Evolutionary conservation across 768 basidiomycete genomes (phyloP), one percentile per base, ranked within the genome.

Genomic region (Rhizopogon vulgaris): DNA sequence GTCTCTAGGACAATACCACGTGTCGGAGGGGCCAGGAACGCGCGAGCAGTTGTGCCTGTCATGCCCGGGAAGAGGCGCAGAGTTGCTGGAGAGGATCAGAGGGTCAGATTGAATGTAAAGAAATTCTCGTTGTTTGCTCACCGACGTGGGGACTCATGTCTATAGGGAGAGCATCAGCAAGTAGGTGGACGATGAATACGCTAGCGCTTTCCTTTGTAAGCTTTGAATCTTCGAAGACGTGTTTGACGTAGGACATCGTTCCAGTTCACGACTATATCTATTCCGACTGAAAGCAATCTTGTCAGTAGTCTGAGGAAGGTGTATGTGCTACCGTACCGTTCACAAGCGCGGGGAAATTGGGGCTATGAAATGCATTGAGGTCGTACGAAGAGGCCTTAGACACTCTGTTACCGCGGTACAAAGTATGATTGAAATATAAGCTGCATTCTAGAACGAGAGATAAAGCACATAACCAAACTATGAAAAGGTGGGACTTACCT

Each of bases 231-330:
- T 42, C 85, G 76, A 6, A 92, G 66, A 50, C 79, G 84, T 0
- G 85, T 91, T 61, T 93, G 92, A 10, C 92, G 78, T 41, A 94
- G 75, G 14, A 95, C 90, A 60, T 89, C 79, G 51, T 81, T 84
- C 94, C 94, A 95, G 56, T 92, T 87, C 12, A 96, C 87, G 9
- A 80, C 74, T 49, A 95, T 91, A 57, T 94, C 87, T 56, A 94
- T 95, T 8, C 92, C 91, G 48, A 95, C 94, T 87, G 53, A 22
- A 40, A 39, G 36, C 36, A 48, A 24, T 1, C 34, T 7, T 46
- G 40, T 37, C 54, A 41, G 2, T 51, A 63, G 49, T 27, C 47
- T 28, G 22, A 14, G 51, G 22, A 9, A 25, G 10, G 40, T 43
- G 36, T 14, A 48, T 6, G 9, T 15, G 32, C 4, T 45, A 34